Base-by-base conservation (phyloP, 75 land plant species). In the Sequoia sempervirens region DNA sequence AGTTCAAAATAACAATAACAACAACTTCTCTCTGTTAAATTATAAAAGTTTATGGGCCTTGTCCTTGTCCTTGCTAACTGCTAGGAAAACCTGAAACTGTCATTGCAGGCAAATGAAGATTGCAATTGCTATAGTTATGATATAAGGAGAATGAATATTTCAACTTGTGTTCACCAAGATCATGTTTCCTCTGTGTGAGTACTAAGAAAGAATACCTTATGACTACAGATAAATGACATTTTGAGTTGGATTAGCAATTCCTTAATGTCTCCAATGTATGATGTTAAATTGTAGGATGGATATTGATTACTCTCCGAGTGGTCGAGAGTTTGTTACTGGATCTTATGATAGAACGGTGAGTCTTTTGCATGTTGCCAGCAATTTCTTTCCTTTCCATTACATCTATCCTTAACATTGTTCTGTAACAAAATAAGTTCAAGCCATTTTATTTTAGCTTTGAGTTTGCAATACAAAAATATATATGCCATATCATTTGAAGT, bases 321-420 rank as follows among this genome's bases (percentile, higher is more conserved):
- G 99, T 17, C 88, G 96, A n/a, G 99, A 97, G 88, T 97, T 97
- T 91, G 99, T 96, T 0, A 97, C 98, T 70, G 99, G 98, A 38
- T 96, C 99, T 64, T 97, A 97, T 92, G 99, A 97, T 87, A 90
- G 99, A 86, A 96, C 99, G 32, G 99, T 97, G 84, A 84, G 96
- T 94, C 36, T 28, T 11, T 78, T 43, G 32, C 28, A 78, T 28
- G 46, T 3, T 11, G 76, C 38, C 36, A 58, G 74, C 26, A 66
- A 20, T 23, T 23, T 2, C 82, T 81, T 64, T 38, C 82, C 32
- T 40, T n/a, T 45, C 45, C 43, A 37, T 82, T 20, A 17, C 40
- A 7, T 83, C 69, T 7, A 34, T 32, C 75, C 34, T 83, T 41
- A 2, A 69, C 73, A 69, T 45, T 10, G n/a, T n/a, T 45, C 15